Evolutionary conservation across 2,329 filamentous ascomycete genomes (phyloP).

Genomic region (Trichoderma cornu-damae): DNA sequence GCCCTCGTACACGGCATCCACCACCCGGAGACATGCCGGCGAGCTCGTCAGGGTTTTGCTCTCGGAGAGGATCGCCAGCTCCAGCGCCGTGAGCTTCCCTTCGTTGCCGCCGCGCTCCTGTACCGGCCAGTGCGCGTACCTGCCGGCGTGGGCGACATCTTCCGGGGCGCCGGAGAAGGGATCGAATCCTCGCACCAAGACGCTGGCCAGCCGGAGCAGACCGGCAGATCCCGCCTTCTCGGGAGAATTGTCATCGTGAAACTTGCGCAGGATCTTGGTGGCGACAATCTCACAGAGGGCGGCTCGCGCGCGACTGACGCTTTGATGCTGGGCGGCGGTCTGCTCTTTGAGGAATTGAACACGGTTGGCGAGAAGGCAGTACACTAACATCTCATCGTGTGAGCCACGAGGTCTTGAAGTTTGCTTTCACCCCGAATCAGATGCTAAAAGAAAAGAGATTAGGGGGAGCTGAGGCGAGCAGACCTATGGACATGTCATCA

Average conservation of each 20-base stretch:
- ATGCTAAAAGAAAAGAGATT: too few species aligned
- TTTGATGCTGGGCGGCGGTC: conserved; percentile 60
- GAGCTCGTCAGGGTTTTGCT: conserved; percentile 63
- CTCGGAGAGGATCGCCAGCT: conserved; percentile 67
- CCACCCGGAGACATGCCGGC: conserved; percentile 62
- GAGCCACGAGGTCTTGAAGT: neutral
- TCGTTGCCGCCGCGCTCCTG: conserved; percentile 38
- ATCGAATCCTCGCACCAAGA: conserved; percentile 66
- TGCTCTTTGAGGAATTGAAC: conserved; percentile 66
- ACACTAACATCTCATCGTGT: conserved; percentile 43
- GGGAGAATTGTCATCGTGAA: conserved; percentile 58
- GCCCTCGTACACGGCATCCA: conserved; percentile 65
- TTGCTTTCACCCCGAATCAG: too few species aligned
- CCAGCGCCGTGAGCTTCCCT: conserved; percentile 61
- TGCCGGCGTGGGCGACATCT: conserved; percentile 49
- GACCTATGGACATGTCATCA: conserved; percentile 58
- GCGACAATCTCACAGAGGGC: conserved; percentile 65
- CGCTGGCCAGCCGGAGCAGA: conserved; percentile 60
- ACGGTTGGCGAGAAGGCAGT: conserved; percentile 66
- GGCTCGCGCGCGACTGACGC: conserved; percentile 63
- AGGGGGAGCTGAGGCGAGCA: conserved; percentile 1
- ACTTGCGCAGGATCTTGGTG: conserved; percentile 59
- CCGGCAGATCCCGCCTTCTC: conserved; percentile 47
- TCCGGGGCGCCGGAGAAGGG: conserved; percentile 64
- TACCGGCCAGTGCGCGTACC: conserved; percentile 37